Percentiles rank a stretch among this genome's conserved stretches.
Evolutionary conservation across 2,329 filamentous ascomycete genomes (phyloP).

Genomic region (Colletotrichum abscissum): DNA sequence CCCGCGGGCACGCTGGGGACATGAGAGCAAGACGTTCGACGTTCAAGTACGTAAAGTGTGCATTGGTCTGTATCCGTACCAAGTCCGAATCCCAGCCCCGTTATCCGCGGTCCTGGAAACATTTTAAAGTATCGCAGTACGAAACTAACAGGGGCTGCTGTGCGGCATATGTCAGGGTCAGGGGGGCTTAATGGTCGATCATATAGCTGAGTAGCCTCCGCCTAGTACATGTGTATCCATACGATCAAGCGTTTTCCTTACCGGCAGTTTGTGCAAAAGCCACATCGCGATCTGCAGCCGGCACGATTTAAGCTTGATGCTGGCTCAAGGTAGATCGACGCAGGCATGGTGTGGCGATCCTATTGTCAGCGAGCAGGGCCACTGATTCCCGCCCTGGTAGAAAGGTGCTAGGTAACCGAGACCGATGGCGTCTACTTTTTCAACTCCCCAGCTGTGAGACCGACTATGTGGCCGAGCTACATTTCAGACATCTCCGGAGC

Average conservation of each 20-base stretch:
- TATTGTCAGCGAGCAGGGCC: not conserved
- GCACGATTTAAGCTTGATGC: constrained; percentile 21
- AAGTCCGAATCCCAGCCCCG: not conserved
- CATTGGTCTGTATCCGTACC: no score
- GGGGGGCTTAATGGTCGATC: constrained; percentile 2
- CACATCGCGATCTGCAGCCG: not conserved
- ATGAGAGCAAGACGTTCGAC: not conserved
- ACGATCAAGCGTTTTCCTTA: not conserved
- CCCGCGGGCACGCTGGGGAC: not conserved
- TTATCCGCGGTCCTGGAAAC: not conserved
- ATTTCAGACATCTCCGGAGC: not conserved
- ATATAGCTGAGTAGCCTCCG: not conserved
- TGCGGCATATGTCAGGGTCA: not conserved
- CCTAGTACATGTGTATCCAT: not conserved
- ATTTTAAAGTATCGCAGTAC: not conserved
- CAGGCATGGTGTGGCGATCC: not conserved
- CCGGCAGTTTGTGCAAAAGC: not conserved
- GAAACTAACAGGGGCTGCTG: not conserved
- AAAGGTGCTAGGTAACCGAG: not conserved
- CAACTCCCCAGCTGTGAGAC: not conserved
- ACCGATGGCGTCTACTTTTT: not conserved
- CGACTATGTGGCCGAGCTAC: not conserved
- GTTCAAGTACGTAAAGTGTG: no score
- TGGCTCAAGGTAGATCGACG: not conserved
- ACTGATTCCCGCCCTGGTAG: not conserved